Evolutionary conservation across 345 rosid genomes (phyloP).

Genomic region (Ailanthus altissimus): DNA sequence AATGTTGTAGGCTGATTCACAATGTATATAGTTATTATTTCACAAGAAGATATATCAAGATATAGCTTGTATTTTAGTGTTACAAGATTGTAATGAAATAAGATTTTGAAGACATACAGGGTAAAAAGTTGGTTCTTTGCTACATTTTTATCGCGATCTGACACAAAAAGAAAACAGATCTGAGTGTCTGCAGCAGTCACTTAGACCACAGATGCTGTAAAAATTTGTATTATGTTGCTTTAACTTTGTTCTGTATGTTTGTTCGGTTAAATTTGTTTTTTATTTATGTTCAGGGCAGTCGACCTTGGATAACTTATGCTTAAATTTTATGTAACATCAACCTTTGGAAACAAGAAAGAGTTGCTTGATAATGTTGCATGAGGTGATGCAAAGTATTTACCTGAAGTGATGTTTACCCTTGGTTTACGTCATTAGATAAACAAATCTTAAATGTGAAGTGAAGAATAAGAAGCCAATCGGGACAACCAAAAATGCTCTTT

Average conservation of each 20-base stretch:
- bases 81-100: neutral
- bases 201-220: neutral
- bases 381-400: conserved; percentile 18
- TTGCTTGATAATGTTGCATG: conserved; percentile 25
- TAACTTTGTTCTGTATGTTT: neutral
- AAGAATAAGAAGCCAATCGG: conserved; percentile 23
- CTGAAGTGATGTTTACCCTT: conserved; percentile 12
- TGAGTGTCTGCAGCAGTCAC: neutral
- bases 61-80: neutral
- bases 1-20: neutral
- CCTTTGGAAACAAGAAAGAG: conserved; percentile 27
- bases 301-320: conserved; percentile 2
- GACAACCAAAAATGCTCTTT: conserved; percentile 14
- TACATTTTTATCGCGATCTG: neutral
- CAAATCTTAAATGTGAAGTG: conserved; percentile 21
- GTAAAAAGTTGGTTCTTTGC: neutral
- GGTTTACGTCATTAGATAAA: neutral
- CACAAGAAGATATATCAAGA: neutral
- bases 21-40: conserved; percentile 14
- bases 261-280: no score
- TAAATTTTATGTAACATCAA: conserved; percentile 25
- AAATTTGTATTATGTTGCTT: neutral
- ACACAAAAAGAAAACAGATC: neutral
- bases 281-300: neutral
- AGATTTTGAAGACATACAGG: conserved; percentile 5